Percentiles rank a stretch among this genome's conserved stretches.
Conservation (phyloP, 2,329 filamentous ascomycete species). For the Paecilomyces sp. region DNA sequence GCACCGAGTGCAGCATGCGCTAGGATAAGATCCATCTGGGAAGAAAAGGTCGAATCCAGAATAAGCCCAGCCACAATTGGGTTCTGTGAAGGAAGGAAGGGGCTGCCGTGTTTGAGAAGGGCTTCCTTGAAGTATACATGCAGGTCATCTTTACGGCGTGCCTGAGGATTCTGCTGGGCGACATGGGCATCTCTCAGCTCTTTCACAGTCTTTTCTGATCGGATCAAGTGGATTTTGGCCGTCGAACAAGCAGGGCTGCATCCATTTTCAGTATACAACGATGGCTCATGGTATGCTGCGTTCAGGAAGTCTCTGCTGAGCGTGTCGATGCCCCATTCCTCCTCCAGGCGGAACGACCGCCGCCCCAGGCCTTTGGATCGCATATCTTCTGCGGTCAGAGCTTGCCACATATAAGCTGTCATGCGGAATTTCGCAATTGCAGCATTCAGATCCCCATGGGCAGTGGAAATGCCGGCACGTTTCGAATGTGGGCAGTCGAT, state of each 20-base stretch:
- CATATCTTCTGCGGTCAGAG: slow-evolving; percentile 14
- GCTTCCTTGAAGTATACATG: slow-evolving; percentile 11
- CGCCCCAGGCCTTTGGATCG: slow-evolving; percentile 13
- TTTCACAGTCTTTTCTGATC: slow-evolving; percentile 11
- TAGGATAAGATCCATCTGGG: slow-evolving; percentile 10
- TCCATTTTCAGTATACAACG: background rate
- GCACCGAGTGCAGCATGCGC: slow-evolving; percentile 14
- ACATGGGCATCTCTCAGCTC: slow-evolving; percentile 11
- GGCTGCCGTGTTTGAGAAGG: slow-evolving; percentile 5
- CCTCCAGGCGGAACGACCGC: slow-evolving; percentile 16
- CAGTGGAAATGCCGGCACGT: slow-evolving; percentile 9
- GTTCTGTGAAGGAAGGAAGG: slow-evolving; percentile 8
- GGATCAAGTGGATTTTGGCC: slow-evolving; percentile 12
- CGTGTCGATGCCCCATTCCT: slow-evolving; percentile 12
- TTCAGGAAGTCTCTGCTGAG: slow-evolving; percentile 1
- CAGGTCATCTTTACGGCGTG: slow-evolving; percentile 5
- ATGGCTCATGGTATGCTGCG: background rate
- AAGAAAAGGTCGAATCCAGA: slow-evolving; percentile 12
- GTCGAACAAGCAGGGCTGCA: background rate
- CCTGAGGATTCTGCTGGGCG: slow-evolving; percentile 12
- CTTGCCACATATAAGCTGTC: slow-evolving; percentile 17
- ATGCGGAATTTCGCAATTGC: slow-evolving; percentile 14
- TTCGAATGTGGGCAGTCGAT: slow-evolving; percentile 14
- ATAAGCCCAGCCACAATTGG: slow-evolving; percentile 15
- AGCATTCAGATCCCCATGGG: slow-evolving; percentile 10